Base-by-base conservation (phyloP, 2,329 filamentous ascomycete species). In the Neonectria punicea region DNA sequence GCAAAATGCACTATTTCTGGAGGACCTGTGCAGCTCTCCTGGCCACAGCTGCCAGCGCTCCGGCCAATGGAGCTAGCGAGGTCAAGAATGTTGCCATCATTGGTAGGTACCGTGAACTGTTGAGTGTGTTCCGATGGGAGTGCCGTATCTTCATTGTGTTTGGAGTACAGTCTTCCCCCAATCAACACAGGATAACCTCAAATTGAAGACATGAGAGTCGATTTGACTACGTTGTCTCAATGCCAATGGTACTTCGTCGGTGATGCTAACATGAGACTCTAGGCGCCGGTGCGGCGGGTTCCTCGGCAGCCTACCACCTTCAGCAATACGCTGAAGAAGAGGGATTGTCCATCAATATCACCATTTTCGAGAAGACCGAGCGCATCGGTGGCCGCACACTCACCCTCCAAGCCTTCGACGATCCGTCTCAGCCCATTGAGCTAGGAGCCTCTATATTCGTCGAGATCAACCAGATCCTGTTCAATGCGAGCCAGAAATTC, bases 381-480 rank as follows among this genome's bases (percentile, higher is more conserved):
- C 93, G 90, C 70, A 85, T 98, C 47, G 96, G 96, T 32, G 96
- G 96, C 9, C 92, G 96, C 28, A 92, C 92, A 8, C 92, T 94
- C 32, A 98, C 94, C 0, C 91, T 97, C 18, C 84, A 94, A 73
- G 90, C 89, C 2, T 95, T 92, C 76, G 86, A 88, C 68, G 85
- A 95, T 71, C 83, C 89, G 2, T 68, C 81, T 0, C 82, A 90
- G 43, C 91, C 92, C 1, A 87, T 97, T 39, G 96, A 99, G 78
- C 84, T 98, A 1, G 96, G 96, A 16, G 96, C 92, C 11, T 95
- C 92, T 66, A 97, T 98, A 72, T 99, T 98, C 76, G 93, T 98
- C 49, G 79, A 91, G 53, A 87, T 92, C 47, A 99, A 98, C 75
- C 83, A 89, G 43, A 97, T 97, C 73, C 86, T 99, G 43, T 88